These are phyloP conservation scores for Phellopilus nigrolimitatus DNA, from an alignment of 1,284 basidiomycete species.

Conservation along the genomic window DNA sequence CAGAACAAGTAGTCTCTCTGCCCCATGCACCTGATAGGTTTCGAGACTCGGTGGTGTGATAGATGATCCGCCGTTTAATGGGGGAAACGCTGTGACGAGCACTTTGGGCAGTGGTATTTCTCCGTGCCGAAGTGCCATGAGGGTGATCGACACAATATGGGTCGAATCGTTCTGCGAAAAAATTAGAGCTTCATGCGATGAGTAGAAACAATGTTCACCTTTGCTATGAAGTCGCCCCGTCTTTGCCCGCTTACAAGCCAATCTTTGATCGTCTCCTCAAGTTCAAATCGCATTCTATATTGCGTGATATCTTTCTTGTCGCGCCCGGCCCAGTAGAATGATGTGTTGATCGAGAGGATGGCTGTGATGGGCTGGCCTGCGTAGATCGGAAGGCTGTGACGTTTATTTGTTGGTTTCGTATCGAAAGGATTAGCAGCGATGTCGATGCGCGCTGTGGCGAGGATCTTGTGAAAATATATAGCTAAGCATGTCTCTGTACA, in stretches of 20 bases:
- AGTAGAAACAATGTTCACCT: constrained; percentile 36
- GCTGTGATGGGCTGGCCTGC: constrained; percentile 76
- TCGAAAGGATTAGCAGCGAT: constrained; percentile 37
- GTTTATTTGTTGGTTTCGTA: constrained; percentile 20
- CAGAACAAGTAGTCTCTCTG: constrained; percentile 66
- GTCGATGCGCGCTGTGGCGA: constrained; percentile 60
- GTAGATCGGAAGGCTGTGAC: constrained; percentile 42
- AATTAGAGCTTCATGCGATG: constrained; percentile 12
- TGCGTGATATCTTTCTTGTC: constrained; percentile 37
- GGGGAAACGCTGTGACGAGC: constrained; percentile 53
- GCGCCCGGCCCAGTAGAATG: constrained; percentile 66
- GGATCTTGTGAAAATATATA: constrained; percentile 45
- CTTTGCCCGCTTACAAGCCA: constrained; percentile 82
- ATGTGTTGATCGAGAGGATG: constrained; percentile 57
- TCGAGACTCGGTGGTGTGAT: constrained; percentile 59
- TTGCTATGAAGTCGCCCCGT: constrained; percentile 69
- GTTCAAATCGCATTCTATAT: constrained; percentile 66
- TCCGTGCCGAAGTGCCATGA: constrained; percentile 77
- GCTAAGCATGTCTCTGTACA: neutral
- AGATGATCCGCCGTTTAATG: constrained; percentile 44
- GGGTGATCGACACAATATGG: constrained; percentile 54
- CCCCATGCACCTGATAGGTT: constrained; percentile 72
- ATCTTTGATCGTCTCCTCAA: constrained; percentile 70
- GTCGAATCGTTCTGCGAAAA: constrained; percentile 50
- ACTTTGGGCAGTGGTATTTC: constrained; percentile 68